Evolutionary conservation across 108 stramenopile genomes (phyloP).

Genomic region (Chaetoceros muelleri): DNA sequence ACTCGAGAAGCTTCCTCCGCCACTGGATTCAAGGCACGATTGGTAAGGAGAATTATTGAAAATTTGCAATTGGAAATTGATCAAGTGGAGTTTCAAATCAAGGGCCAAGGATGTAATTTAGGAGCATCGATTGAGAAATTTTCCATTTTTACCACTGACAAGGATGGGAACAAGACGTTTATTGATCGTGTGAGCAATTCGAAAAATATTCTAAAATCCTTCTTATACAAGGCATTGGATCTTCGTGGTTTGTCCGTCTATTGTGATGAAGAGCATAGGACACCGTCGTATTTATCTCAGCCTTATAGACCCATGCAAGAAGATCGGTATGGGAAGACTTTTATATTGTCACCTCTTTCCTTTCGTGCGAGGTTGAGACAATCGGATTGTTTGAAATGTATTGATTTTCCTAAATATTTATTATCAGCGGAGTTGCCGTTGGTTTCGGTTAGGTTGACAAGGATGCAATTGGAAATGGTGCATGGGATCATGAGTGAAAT

Average conservation of each 20-base stretch:
- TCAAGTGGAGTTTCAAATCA: slow-evolving; percentile 53
- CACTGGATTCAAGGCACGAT: slow-evolving; percentile 44
- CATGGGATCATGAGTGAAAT: slow-evolving; percentile 34
- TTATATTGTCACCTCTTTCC: slow-evolving; percentile 57
- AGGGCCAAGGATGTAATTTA: slow-evolving; percentile 34
- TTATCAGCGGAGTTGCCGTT: slow-evolving; percentile 50
- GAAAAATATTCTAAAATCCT: slow-evolving; percentile 24
- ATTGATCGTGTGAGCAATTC: slow-evolving; percentile 38
- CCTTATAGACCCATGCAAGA: neutral
- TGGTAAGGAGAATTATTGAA: slow-evolving; percentile 71
- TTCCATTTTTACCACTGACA: slow-evolving; percentile 58
- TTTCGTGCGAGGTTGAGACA: slow-evolving; percentile 68
- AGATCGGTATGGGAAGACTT: slow-evolving; percentile 10
- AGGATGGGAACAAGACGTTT: slow-evolving; percentile 46
- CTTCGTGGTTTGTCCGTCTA: slow-evolving; percentile 66
- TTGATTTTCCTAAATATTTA: slow-evolving; percentile 67
- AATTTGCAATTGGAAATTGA: slow-evolving; percentile 76
- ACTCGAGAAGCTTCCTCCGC: slow-evolving; percentile 7
- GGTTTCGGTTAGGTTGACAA: slow-evolving; percentile 42
- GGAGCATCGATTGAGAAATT: slow-evolving; percentile 57
- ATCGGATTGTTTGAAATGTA: slow-evolving; percentile 44
- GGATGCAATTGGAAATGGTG: slow-evolving; percentile 58
- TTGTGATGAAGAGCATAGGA: slow-evolving; percentile 31
- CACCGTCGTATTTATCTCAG: neutral
- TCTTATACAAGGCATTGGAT: slow-evolving; percentile 54